A percentile compares a stretch with the other conserved stretches of the same genome.
These are phyloP conservation scores for Penicillium sp. DNA, from an alignment of 2,329 filamentous ascomycete species.

Conservation along the genomic window DNA sequence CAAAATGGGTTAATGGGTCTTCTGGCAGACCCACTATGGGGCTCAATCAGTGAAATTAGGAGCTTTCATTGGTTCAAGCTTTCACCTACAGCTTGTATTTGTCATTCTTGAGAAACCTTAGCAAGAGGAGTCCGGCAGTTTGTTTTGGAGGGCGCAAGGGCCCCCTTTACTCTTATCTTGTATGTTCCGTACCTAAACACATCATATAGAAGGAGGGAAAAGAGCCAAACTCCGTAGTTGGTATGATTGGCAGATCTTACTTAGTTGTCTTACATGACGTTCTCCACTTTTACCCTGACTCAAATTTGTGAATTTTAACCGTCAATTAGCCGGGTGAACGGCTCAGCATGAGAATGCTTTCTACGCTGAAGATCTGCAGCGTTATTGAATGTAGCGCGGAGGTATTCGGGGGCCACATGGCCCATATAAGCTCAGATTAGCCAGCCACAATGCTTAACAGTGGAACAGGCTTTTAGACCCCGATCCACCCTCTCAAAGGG, in stretches of 20 bases:
- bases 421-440: constrained; percentile 15
- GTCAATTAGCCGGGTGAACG: constrained; percentile 2
- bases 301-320: constrained; percentile 1
- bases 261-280: neutral
- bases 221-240: neutral
- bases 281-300: neutral
- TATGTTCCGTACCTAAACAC: neutral
- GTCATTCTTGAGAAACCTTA: neutral
- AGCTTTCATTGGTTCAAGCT: neutral
- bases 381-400: constrained; percentile 15
- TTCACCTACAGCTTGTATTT: neutral
- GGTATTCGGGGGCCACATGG: constrained; percentile 7
- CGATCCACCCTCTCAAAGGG: neutral
- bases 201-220: neutral
- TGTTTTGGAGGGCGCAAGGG: neutral
- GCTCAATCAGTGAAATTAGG: neutral
- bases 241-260: neutral
- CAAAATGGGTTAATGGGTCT: neutral
- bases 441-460: constrained; percentile 11
- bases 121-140: neutral
- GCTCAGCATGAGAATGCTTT: neutral
- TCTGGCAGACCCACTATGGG: neutral
- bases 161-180: neutral
- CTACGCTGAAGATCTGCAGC: constrained; percentile 13
- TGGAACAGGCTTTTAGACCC: constrained; percentile 1